Conservation (phyloP, 2,329 filamentous ascomycete genomes). For the Diaporthe helianthi region DNA sequence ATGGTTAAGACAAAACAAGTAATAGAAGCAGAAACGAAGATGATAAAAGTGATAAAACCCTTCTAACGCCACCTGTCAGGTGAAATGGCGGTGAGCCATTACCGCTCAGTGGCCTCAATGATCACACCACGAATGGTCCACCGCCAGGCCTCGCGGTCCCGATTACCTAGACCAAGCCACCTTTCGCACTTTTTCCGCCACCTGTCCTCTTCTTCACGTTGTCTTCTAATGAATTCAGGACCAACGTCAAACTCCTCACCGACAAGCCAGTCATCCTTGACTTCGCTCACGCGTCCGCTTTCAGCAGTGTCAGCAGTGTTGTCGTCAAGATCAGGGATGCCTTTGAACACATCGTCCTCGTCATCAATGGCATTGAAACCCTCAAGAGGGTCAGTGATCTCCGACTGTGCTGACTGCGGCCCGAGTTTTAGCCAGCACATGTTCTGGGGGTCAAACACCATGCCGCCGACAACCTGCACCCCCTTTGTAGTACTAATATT, state of each 20-base stretch:
- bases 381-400: conserved; percentile 65
- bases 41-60: conserved; percentile 25
- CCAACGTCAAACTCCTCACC: conserved; percentile 98
- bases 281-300: conserved; percentile 61
- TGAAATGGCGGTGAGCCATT: conserved; percentile 47
- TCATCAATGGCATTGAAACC: conserved; percentile 77
- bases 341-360: conserved; percentile 92
- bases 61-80: conserved; percentile 29
- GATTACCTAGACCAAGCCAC: conserved; percentile 73
- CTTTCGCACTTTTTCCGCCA: conserved; percentile 89
- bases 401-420: conserved; percentile 52
- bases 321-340: conserved; percentile 91
- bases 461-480: conserved; percentile 93
- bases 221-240: conserved; percentile 87
- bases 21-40: conserved; percentile 27
- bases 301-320: conserved; percentile 57
- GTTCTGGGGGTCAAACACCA: conserved; percentile 96
- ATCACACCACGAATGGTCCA: conserved; percentile 76
- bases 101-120: conserved; percentile 34
- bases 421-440: conserved; percentile 96
- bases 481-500: conserved; percentile 86
- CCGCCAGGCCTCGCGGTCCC: conserved; percentile 71
- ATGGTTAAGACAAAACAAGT: conserved; percentile 24
- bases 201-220: conserved; percentile 88
- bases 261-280: conserved; percentile 82